Evolutionary conservation across 2,329 filamentous ascomycete genomes (phyloP).

Genomic region (Cyanodermella asteris): DNA sequence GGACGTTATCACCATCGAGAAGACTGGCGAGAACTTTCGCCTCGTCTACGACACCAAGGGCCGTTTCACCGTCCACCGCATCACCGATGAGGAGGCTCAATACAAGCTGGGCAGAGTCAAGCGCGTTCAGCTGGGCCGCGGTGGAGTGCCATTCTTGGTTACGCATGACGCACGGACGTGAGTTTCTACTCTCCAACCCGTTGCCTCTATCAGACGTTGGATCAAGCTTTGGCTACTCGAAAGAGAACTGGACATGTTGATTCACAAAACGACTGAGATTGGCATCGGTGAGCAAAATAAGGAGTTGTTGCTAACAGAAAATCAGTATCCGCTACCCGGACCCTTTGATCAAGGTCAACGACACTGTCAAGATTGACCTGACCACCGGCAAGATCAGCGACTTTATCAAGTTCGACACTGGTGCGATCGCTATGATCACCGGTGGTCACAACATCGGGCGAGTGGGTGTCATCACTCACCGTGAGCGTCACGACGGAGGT

Average conservation of each 20-base stretch:
- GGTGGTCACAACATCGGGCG: slow-evolving; percentile 99
- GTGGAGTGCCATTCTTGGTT: slow-evolving; percentile 99
- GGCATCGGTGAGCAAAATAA: too few species aligned
- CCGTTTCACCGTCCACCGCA: slow-evolving; percentile 99
- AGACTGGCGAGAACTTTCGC: slow-evolving; percentile 99
- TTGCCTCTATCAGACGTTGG: slow-evolving; percentile 99
- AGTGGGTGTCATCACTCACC: slow-evolving; percentile 99
- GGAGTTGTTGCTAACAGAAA: too few species aligned
- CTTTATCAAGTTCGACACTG: slow-evolving; percentile 97
- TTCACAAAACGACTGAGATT: slow-evolving; percentile 16
- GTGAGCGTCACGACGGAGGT: slow-evolving; percentile 98
- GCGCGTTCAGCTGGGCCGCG: slow-evolving; percentile 96
- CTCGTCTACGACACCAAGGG: slow-evolving; percentile 99
- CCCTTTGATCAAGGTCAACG: slow-evolving; percentile 97
- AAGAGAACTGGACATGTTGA: slow-evolving; percentile 19
- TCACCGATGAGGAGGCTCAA: slow-evolving; percentile 93
- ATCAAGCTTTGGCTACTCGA: slow-evolving; percentile 95
- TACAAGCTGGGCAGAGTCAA: slow-evolving; percentile 99
- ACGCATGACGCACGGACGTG: slow-evolving; percentile 99
- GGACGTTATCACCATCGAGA: slow-evolving; percentile 98
- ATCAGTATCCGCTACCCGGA: slow-evolving; percentile 96
- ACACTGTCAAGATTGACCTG: slow-evolving; percentile 98
- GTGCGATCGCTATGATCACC: slow-evolving; percentile 93
- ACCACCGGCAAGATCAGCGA: slow-evolving; percentile 93
- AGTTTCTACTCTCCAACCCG: too few species aligned